A percentile compares a stretch with the other conserved stretches of the same genome.
Evolutionary conservation across 1,139 yeast species (phyloP).

Genomic region (Suhomyces kunorum): DNA sequence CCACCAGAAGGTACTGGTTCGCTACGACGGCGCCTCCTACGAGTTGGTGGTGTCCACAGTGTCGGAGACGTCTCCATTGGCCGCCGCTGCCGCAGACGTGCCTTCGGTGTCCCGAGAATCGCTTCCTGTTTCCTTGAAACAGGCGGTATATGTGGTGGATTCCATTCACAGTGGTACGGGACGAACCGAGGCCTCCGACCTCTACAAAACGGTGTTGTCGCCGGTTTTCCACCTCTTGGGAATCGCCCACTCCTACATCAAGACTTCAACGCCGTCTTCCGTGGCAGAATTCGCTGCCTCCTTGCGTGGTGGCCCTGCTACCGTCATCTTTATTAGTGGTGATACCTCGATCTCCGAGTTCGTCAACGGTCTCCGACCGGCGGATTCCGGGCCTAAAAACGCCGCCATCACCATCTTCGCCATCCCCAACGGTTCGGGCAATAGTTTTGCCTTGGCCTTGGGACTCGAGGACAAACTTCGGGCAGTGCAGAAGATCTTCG

Average conservation of each 20-base stretch:
- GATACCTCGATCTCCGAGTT: slow-evolving; percentile 85
- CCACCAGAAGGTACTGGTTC: slow-evolving; percentile 8
- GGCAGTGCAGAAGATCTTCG: slow-evolving; percentile 45
- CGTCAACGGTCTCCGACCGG: slow-evolving; percentile 49
- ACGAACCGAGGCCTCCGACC: slow-evolving; percentile 36
- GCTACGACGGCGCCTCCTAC: neutral
- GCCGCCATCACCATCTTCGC: slow-evolving; percentile 40
- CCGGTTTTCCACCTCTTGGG: slow-evolving; percentile 47
- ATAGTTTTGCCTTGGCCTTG: slow-evolving; percentile 70
- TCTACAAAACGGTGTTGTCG: slow-evolving; percentile 42
- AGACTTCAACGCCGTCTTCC: slow-evolving; percentile 37
- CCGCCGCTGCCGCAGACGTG: neutral
- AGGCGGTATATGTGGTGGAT: slow-evolving; percentile 39
- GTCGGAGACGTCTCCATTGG: neutral
- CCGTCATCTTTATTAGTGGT: slow-evolving; percentile 72
- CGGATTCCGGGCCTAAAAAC: slow-evolving; percentile 2
- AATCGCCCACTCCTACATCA: slow-evolving; percentile 38
- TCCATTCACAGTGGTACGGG: slow-evolving; percentile 62
- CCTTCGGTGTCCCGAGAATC: neutral
- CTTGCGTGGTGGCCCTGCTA: slow-evolving; percentile 21
- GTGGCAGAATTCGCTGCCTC: slow-evolving; percentile 37
- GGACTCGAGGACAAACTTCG: slow-evolving; percentile 42
- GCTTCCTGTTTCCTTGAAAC: slow-evolving; percentile 5
- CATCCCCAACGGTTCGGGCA: slow-evolving; percentile 86
- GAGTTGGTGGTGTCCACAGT: slow-evolving; percentile 1